Evolutionary conservation across 768 basidiomycete genomes (phyloP), one percentile per base, ranked within the genome.

Genomic region (Rhodotorula toruloides): DNA sequence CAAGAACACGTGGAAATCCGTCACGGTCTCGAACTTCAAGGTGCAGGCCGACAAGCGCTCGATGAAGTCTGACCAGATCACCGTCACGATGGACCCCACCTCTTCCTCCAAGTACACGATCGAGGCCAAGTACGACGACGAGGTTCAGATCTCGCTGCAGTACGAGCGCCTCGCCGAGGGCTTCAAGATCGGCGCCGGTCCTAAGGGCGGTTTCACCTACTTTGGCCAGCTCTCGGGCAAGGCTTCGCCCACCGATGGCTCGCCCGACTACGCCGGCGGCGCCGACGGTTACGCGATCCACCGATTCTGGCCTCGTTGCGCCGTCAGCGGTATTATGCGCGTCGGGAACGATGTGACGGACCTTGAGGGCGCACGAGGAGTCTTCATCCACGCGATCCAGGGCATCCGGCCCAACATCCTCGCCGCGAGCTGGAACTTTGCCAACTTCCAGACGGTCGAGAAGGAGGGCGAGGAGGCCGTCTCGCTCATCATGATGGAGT

Each of bases 321-420:
- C 58, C 21, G 71, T 76, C 34, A 55, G 46, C 32, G 74, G 74
- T 25, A 72, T 73, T 54, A 22, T 72, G 7, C 67, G 72, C 32
- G 47, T 68, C 47, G 74, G 72, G 6, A 58, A 54, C 14, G 71
- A 70, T 34, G 67, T 73, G n/a, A 44, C 62, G 65, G 72, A 77
- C 60, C 58, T 78, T 19, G 77, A 76, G 27, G 78, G 77, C 74
- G 47, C 77, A 73, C 44, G 78, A 68, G 90, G 90, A 36, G 89
- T 91, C 87, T 86, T 94, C 77, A 83, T 93, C 27, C 90, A 94
- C 77, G 94, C 94, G 50, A 96, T 98, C 76, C 94, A 98, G 77
- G 96, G 94, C 77, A 94, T 99, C 91, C 84, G 91, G 13, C 92
- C 94, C 54, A 89, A 99, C 78, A 83, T 91, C 61, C 85, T 96